Evolutionary conservation across 176 grass and related monocot species (phyloP).

Genomic region (Elymus sibiricus): DNA sequence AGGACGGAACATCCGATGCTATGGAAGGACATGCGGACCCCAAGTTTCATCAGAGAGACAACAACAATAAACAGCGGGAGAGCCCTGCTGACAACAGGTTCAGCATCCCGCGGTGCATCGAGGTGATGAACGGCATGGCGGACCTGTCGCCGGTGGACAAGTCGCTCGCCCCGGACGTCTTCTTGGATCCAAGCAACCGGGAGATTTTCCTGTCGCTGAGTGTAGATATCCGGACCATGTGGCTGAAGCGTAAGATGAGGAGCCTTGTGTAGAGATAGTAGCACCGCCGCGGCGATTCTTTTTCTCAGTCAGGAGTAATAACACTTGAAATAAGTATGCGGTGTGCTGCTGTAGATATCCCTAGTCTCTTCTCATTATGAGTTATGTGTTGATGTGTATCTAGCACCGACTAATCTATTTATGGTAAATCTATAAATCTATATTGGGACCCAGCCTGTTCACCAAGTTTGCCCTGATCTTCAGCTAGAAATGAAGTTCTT

Average conservation of each 20-base stretch:
- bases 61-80: constrained; percentile 7
- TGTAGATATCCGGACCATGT: constrained; percentile 58
- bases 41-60: constrained; percentile 30
- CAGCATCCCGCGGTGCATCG: constrained; percentile 50
- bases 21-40: constrained; percentile 28
- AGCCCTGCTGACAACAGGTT: constrained; percentile 20
- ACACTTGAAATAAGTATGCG: constrained; percentile 22
- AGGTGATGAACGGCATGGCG: constrained; percentile 53
- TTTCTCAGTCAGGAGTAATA: constrained; percentile 9
- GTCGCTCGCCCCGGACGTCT: constrained; percentile 50
- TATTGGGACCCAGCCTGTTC: not conserved
- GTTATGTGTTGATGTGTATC: constrained; percentile 36
- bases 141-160: constrained; percentile 54
- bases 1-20: constrained; percentile 32
- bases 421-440: constrained; percentile 21
- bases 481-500: not conserved
- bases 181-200: constrained; percentile 49
- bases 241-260: constrained; percentile 66
- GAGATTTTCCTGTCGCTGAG: constrained; percentile 60
- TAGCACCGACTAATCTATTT: constrained; percentile 26
- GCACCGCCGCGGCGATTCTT: not conserved
- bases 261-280: constrained; percentile 40
- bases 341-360: constrained; percentile 43
- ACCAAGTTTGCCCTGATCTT: constrained; percentile 7
- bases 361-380: constrained; percentile 19